These are phyloP conservation scores for Suhomyces faveliae DNA, from an alignment of 805 yeast genomes.

Conservation along the genomic window DNA sequence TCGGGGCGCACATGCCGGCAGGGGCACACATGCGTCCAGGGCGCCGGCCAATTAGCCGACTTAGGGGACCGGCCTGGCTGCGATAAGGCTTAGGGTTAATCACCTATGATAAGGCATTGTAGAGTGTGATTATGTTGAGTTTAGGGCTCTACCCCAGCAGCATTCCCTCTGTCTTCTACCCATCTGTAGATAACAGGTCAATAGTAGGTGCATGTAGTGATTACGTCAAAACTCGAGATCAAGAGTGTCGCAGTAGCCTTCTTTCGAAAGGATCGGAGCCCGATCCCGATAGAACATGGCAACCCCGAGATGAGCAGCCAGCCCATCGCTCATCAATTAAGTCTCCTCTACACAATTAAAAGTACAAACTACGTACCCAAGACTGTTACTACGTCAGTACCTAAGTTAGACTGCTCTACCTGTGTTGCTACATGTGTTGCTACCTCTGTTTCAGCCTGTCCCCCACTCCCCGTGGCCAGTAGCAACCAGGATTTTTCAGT, in stretches of 20 bases:
- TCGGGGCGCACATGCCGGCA: background rate
- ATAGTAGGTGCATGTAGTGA: background rate
- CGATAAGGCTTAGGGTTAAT: conserved; percentile 1
- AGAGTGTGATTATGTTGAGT: background rate
- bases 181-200: background rate
- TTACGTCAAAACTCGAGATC: background rate
- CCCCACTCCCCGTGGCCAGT: background rate
- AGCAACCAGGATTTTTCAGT: background rate
- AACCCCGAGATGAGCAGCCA: background rate
- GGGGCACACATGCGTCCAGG: background rate
- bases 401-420: too few relatives aligned
- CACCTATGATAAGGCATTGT: background rate
- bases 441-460: background rate
- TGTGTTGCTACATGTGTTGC: background rate
- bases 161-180: too few relatives aligned
- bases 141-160: background rate
- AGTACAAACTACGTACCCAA: too few relatives aligned
- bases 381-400: too few relatives aligned
- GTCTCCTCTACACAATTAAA: too few relatives aligned
- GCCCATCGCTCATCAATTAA: too few relatives aligned
- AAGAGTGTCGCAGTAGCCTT: background rate
- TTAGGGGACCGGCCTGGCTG: background rate
- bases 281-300: background rate
- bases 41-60: background rate
- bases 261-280: background rate